These are phyloP conservation scores for Tripidium arundinaceum DNA, from an alignment of 202 grass and related monocot species.

Conservation along the genomic window DNA sequence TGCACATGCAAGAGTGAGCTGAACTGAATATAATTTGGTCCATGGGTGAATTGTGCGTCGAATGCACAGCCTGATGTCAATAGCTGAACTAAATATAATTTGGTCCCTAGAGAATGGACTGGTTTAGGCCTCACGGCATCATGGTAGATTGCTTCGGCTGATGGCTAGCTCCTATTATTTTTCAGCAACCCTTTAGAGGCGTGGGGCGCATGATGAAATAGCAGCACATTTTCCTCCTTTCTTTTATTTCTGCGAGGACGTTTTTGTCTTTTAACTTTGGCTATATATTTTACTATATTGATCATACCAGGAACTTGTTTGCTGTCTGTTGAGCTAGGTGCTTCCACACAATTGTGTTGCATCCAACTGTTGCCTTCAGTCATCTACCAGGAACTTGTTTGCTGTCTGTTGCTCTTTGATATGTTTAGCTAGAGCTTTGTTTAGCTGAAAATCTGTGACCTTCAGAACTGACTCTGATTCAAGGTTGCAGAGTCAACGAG, in stretches of 20 bases:
- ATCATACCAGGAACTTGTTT: background rate
- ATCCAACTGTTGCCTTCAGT: background rate
- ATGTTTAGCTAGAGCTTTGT: no score
- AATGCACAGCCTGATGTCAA: constrained; percentile 20
- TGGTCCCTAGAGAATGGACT: constrained; percentile 28
- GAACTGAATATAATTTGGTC: background rate
- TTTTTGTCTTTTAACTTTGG: constrained; percentile 15
- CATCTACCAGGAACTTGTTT: background rate
- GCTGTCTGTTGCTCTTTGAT: background rate
- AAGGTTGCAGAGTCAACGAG: no score
- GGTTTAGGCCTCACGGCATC: constrained; percentile 24
- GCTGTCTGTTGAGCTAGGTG: background rate
- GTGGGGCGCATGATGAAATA: constrained; percentile 43
- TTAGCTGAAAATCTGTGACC: no score
- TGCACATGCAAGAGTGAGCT: constrained; percentile 10
- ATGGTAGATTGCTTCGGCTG: constrained; percentile 19
- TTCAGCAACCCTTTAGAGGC: background rate
- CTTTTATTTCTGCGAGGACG: background rate
- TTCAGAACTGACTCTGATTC: no score
- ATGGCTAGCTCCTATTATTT: background rate
- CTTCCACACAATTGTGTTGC: background rate
- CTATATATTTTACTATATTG: background rate
- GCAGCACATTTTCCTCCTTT: background rate
- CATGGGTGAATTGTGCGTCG: constrained; percentile 2
- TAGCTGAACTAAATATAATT: constrained; percentile 40